Evolutionary conservation across 1,139 yeast genomes (phyloP).

Genomic region (Blastobotrys illinoisensis): DNA sequence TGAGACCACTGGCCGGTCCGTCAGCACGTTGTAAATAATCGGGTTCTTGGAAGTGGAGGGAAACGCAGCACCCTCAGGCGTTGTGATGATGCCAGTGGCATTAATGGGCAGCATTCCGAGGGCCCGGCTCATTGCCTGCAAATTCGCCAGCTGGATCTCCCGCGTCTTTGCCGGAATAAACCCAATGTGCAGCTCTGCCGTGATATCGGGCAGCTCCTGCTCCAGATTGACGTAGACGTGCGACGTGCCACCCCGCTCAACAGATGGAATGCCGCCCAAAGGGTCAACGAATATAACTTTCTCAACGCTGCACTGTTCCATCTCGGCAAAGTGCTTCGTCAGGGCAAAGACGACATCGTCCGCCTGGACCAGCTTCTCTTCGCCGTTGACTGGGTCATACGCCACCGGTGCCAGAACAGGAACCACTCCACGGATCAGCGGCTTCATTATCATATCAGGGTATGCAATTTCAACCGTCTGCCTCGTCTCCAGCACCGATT

Average conservation of each 20-base stretch:
- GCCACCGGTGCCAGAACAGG: slow-evolving; percentile 62
- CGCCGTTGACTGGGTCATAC: slow-evolving; percentile 38
- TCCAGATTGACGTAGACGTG: slow-evolving; percentile 83
- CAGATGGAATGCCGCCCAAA: slow-evolving; percentile 84
- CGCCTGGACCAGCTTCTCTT: slow-evolving; percentile 37
- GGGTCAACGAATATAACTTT: slow-evolving; percentile 76
- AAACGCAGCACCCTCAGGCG: slow-evolving; percentile 40
- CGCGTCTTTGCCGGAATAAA: slow-evolving; percentile 41
- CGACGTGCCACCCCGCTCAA: slow-evolving; percentile 62
- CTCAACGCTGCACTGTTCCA: slow-evolving; percentile 53
- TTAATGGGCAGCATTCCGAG: slow-evolving; percentile 42
- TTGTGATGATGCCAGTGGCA: slow-evolving; percentile 49
- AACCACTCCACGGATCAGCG: slow-evolving; percentile 40
- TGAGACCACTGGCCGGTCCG: slow-evolving; percentile 89
- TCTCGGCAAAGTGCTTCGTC: slow-evolving; percentile 33
- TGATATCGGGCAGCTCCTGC: slow-evolving; percentile 70
- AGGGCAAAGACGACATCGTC: slow-evolving; percentile 33
- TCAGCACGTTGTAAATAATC: slow-evolving; percentile 76
- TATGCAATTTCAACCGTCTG: slow-evolving; percentile 16
- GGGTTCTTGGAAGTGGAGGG: slow-evolving; percentile 52
- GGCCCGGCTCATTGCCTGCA: slow-evolving; percentile 47
- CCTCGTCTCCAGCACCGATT: slow-evolving; percentile 33
- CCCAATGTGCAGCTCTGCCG: slow-evolving; percentile 46
- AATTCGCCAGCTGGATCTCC: slow-evolving; percentile 50
- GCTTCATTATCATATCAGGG: slow-evolving; percentile 35